phyloP scores from a whole-genome alignment of 2,329 filamentous ascomycete genomes.

The Fusarium sp. region DNA sequence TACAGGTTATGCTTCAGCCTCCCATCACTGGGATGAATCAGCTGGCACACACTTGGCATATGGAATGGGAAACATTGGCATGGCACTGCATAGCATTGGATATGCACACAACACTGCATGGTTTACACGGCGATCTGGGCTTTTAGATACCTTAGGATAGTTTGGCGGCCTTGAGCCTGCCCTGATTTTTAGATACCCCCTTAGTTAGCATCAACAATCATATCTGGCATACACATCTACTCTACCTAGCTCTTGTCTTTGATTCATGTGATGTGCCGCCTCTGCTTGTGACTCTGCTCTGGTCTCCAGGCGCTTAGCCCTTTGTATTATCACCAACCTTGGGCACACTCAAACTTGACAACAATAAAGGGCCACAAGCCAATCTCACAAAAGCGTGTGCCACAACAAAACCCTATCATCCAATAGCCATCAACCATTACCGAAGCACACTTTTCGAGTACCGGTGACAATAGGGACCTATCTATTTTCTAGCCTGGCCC shows the following conservation, averaged over 20 bases:
- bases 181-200: constrained; percentile 38
- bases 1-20: constrained; percentile 33
- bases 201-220: constrained; percentile 31
- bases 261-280: constrained; percentile 18
- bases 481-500: constrained; percentile 28
- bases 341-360: background rate
- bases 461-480: constrained; percentile 17
- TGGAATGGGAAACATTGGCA: constrained; percentile 13
- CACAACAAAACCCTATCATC: constrained; percentile 12
- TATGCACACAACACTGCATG: constrained; percentile 25
- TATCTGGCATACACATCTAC: constrained; percentile 15
- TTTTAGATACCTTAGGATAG: constrained; percentile 41
- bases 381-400: constrained; percentile 20
- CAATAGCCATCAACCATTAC: constrained; percentile 5
- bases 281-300: constrained; percentile 11
- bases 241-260: background rate
- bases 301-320: background rate
- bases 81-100: constrained; percentile 6
- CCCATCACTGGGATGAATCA: constrained; percentile 32
- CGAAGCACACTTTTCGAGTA: constrained; percentile 12
- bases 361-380: constrained; percentile 4
- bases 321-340: background rate
- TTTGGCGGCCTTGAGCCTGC: constrained; percentile 27
- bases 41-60: constrained; percentile 24
- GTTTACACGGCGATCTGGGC: constrained; percentile 20